A percentile compares a stretch with the other conserved stretches of the same genome.
phyloP scores from a whole-genome alignment of 345 rosid species.

The Noccaea bulbosa region DNA sequence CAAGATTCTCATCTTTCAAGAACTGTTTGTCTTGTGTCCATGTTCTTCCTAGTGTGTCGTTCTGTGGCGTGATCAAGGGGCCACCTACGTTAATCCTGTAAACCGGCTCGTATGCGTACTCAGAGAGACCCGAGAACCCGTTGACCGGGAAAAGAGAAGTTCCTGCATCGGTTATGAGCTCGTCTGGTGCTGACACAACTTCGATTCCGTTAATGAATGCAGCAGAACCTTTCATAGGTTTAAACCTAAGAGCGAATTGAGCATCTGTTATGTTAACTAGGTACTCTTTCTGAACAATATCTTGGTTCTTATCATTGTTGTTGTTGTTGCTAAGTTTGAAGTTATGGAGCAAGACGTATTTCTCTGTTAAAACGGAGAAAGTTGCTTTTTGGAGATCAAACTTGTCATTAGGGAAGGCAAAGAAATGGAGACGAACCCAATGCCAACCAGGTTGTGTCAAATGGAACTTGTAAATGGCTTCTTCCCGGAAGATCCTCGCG shows the following conservation, averaged over 20 bases:
- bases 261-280: constrained; percentile 54
- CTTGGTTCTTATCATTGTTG: constrained; percentile 15
- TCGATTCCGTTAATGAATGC: constrained; percentile 78
- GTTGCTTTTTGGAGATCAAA: constrained; percentile 58
- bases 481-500: constrained; percentile 56
- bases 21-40: constrained; percentile 59
- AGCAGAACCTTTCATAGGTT: constrained; percentile 55
- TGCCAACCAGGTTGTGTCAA: constrained; percentile 63
- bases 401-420: constrained; percentile 44
- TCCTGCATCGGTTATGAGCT: constrained; percentile 53
- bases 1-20: constrained; percentile 52
- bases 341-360: constrained; percentile 62
- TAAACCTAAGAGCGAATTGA: constrained; percentile 50
- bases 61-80: constrained; percentile 56
- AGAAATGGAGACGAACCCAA: constrained; percentile 78
- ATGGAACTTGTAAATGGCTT: constrained; percentile 55
- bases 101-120: constrained; percentile 52
- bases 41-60: constrained; percentile 60
- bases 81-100: constrained; percentile 76
- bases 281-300: constrained; percentile 53
- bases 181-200: constrained; percentile 69
- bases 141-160: constrained; percentile 57
- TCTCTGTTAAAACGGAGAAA: constrained; percentile 58
- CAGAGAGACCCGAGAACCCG: constrained; percentile 47
- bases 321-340: constrained; percentile 49